Base-by-base conservation (phyloP, 2,329 filamentous ascomycete species). In the Boeremia lycopersici region DNA sequence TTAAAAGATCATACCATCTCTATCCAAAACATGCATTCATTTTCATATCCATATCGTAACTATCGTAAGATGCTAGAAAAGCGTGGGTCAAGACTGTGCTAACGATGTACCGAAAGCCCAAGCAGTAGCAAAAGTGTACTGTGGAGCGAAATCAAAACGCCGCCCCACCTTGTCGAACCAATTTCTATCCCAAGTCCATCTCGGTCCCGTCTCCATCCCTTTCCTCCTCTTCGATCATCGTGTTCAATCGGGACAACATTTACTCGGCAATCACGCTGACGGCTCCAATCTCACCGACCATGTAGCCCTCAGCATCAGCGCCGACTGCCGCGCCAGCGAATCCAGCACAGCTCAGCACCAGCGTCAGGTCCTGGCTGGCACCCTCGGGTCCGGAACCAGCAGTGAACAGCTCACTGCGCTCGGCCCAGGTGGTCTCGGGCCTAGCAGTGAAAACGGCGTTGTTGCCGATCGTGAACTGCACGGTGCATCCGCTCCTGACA, bases 271-370 rank as follows among this genome's bases (percentile, higher is more conserved):
- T 31, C 3, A 56, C 44, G 44, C 42, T 56, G 46, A 48, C 48
- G 31, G 36, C 11, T 1, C 34, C 43, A 23, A 56, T 33, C 11
- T 65, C 56, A 2, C 59, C 50, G 12, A 49, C 39, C 61, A 66
- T 68, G 29, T 31, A 64, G 15, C 64, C 64, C 17, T 59, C 58
- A 5, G 43, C 48, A 25, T 62, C 31, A 19, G 62, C 61, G 7
- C 63, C 56, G 1, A 59, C 60, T 4, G 52, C 31, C 6, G 58
- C 49, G 11, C 65, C 64, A 1, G 43, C 51, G 15, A 58, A 60
- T 3, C 67, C 68, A 13, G 46, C 49, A 56, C 69, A 72, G 44
- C 40, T 65, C 12, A 61, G 54, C 31, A 53, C 54, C 12, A 69
- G 49, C 13, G 36, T 60, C 28, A 71, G n/a, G 42, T 69, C 61